Percentiles rank a stretch among this genome's conserved stretches.
Conservation (phyloP, 2,329 filamentous ascomycete species). For the Aspergillus udagawae region DNA sequence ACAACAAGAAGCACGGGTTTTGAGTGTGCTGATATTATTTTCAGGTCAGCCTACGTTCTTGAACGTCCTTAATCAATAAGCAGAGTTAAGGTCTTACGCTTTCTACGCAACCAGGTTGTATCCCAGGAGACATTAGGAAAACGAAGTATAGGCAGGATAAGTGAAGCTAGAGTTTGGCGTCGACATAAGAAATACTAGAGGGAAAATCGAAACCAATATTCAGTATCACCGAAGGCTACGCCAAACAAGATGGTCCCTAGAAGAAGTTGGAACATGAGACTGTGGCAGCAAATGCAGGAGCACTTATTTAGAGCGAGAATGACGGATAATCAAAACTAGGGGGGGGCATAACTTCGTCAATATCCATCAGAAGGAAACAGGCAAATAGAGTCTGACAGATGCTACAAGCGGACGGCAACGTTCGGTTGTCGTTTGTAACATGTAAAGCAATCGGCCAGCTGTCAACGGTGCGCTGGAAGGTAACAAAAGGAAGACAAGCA, state of each 20-base stretch:
- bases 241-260: background rate
- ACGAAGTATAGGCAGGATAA: background rate
- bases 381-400: background rate
- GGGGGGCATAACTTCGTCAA: constrained; percentile 15
- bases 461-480: background rate
- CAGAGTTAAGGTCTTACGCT: background rate
- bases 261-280: background rate
- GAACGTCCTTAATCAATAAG: background rate
- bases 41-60: background rate
- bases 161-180: background rate
- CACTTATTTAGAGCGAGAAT: constrained; percentile 5
- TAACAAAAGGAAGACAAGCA: background rate
- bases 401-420: background rate
- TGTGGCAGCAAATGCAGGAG: background rate
- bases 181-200: background rate
- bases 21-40: background rate
- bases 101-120: background rate
- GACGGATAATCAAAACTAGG: constrained; percentile 3
- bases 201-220: background rate
- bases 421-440: background rate
- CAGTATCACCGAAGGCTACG: background rate
- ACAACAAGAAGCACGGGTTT: background rate
- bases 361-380: background rate
- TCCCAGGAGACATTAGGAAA: background rate
- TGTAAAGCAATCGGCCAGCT: background rate